phyloP scores from a whole-genome alignment of 1,284 basidiomycete species.

The Lentinula novae-zelandiae region DNA sequence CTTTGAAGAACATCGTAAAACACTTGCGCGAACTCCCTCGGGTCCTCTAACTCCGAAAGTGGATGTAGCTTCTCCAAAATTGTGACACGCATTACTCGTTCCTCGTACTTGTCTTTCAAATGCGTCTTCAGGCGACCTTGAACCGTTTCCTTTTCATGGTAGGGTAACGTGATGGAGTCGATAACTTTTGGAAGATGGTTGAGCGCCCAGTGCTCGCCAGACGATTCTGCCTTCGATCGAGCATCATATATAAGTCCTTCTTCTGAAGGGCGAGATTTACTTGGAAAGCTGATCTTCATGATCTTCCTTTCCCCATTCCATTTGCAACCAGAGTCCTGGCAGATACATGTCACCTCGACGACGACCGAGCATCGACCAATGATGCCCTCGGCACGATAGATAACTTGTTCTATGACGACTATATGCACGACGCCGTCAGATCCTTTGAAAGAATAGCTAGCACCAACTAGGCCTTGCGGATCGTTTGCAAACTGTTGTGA shows the following conservation, averaged over 20 bases:
- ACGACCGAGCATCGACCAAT: neutral
- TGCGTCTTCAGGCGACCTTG: neutral
- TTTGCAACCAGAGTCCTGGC: neutral
- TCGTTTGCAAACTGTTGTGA: neutral
- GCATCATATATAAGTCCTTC: neutral
- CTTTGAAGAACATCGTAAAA: constrained; percentile 7
- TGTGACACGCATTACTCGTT: neutral
- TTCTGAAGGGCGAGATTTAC: neutral
- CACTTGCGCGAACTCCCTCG: neutral
- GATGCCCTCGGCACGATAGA: neutral
- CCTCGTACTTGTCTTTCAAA: neutral
- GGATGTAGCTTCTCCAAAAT: neutral
- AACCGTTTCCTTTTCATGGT: neutral
- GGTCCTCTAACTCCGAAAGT: neutral
- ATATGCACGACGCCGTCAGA: no score
- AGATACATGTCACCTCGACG: neutral
- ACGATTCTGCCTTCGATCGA: neutral
- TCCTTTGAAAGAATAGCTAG: neutral
- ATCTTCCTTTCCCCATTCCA: neutral
- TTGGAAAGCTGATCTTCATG: constrained; percentile 10
- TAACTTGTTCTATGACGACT: neutral
- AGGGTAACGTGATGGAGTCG: neutral
- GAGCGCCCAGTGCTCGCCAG: constrained; percentile 1
- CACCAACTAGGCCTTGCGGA: neutral
- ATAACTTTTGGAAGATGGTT: constrained; percentile 9